phyloP scores from a whole-genome alignment of 257 asterid genomes.

The Eustoma russellianum region DNA sequence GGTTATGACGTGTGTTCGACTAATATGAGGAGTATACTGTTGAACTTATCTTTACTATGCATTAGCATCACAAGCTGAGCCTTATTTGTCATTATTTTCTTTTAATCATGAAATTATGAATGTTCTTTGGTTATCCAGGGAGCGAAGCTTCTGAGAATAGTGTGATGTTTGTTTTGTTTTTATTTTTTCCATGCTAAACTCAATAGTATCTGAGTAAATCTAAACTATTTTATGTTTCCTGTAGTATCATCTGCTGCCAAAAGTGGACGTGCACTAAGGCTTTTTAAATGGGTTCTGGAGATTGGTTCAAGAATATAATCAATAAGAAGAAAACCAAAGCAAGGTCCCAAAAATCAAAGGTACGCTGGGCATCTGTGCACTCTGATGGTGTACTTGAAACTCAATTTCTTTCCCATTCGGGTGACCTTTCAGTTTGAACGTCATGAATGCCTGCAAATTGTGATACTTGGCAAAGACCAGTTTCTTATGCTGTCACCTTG shows the following conservation, averaged over 20 bases:
- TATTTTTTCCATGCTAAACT: no score
- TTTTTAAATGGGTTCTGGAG: slow-evolving; percentile 55
- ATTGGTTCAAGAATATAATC: slow-evolving; percentile 70
- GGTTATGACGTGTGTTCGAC: no score
- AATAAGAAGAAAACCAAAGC: slow-evolving; percentile 50
- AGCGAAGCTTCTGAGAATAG: no score
- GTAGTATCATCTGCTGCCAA: slow-evolving; percentile 1
- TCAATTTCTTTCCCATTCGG: not conserved
- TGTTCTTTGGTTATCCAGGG: no score
- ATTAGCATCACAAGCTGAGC: no score
- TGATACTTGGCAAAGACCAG: not conserved
- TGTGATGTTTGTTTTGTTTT: no score
- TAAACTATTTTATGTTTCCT: not conserved
- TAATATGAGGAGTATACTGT: no score
- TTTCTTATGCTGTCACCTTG: not conserved
- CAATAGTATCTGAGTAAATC: no score
- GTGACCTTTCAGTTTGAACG: not conserved
- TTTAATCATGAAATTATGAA: no score
- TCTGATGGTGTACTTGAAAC: not conserved
- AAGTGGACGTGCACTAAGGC: slow-evolving; percentile 13
- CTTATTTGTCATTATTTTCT: no score
- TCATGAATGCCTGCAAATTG: not conserved
- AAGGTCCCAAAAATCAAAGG: slow-evolving; percentile 45
- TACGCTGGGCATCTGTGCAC: slow-evolving; percentile 13
- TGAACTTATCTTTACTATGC: no score